Base-by-base conservation (phyloP, 768 basidiomycete genomes). In the Suillus decipiens region DNA sequence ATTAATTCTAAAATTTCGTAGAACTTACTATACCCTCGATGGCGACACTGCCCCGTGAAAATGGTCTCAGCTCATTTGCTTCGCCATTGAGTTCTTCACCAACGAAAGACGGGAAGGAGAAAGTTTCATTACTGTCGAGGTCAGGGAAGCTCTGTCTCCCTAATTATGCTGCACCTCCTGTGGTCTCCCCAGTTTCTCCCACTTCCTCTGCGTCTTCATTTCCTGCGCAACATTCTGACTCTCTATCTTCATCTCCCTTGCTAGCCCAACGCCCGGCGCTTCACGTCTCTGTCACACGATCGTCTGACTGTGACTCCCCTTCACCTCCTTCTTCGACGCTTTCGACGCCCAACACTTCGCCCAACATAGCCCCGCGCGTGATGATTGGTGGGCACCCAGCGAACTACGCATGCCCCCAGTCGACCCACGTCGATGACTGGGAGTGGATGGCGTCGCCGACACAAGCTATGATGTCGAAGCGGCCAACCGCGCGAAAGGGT, bases 101-200 rank as follows among this genome's bases (percentile, higher is more conserved):
- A 5, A 22, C 22, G 7, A 31, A 33, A 41, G 39, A 48, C 5
- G 43, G 34, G 9, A 34, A 47, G 10, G 56, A 64, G 5, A 57
- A 39, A 28, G 48, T 24, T 22, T 34, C 43, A n/a, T 43, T 33
- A 9, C 50, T 62, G 2, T 22, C 50, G 4, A 64, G 61, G 2
- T 28, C 62, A 1, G 76, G 73, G 24, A 71, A 69, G 64, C 67
- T 78, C 55, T 66, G 56, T 45, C 63, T 78, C 2, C 63, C 68
- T 60, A 79, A 78, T 57, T 78, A 78, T 54, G 73, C 65, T 6
- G 69, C 78, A 42, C 77, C 77, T n/a, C 59, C 57, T 1, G 24
- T 60, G 24, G 61, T 63, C 8, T 9, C 61, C 24, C 41, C 43
- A 4, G n/a, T 60, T 12, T 47, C 45, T 28, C 33, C 61, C 9